Evolutionary conservation across 2,329 filamentous ascomycete species (phyloP).

Genomic region (Ilyonectria robusta): DNA sequence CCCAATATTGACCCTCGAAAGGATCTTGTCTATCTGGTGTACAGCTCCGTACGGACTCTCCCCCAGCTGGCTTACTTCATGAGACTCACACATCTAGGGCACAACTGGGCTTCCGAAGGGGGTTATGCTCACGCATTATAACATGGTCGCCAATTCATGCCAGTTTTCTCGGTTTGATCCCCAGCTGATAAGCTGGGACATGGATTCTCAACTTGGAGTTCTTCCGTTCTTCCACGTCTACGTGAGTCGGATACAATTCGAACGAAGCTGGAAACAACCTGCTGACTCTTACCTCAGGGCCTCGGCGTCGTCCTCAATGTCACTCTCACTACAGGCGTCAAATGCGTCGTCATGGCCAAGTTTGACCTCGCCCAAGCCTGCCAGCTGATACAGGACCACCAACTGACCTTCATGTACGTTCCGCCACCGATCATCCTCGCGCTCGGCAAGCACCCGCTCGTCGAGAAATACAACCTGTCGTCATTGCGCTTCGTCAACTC

Average conservation of each 20-base stretch:
- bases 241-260: slow-evolving; percentile 60
- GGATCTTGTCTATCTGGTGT: slow-evolving; percentile 88
- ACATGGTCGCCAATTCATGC: slow-evolving; percentile 82
- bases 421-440: slow-evolving; percentile 88
- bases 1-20: slow-evolving; percentile 76
- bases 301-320: slow-evolving; percentile 50
- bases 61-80: background rate
- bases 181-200: slow-evolving; percentile 69
- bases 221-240: slow-evolving; percentile 95
- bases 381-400: slow-evolving; percentile 79
- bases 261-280: background rate
- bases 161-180: slow-evolving; percentile 70
- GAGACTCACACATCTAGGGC: slow-evolving; percentile 60
- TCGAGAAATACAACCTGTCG: slow-evolving; percentile 85
- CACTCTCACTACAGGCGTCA: slow-evolving; percentile 72
- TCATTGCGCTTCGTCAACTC: slow-evolving; percentile 87
- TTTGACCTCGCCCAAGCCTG: slow-evolving; percentile 90
- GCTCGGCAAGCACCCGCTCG: slow-evolving; percentile 83
- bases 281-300: slow-evolving; percentile 43
- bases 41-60: slow-evolving; percentile 70
- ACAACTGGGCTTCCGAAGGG: slow-evolving; percentile 95
- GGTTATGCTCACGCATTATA: slow-evolving; percentile 87
- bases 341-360: slow-evolving; percentile 78
- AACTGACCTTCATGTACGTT: slow-evolving; percentile 84
- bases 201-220: slow-evolving; percentile 83